Base-by-base conservation (phyloP, 2,329 filamentous ascomycete genomes). In the Phyllosticta citrichinensis region DNA sequence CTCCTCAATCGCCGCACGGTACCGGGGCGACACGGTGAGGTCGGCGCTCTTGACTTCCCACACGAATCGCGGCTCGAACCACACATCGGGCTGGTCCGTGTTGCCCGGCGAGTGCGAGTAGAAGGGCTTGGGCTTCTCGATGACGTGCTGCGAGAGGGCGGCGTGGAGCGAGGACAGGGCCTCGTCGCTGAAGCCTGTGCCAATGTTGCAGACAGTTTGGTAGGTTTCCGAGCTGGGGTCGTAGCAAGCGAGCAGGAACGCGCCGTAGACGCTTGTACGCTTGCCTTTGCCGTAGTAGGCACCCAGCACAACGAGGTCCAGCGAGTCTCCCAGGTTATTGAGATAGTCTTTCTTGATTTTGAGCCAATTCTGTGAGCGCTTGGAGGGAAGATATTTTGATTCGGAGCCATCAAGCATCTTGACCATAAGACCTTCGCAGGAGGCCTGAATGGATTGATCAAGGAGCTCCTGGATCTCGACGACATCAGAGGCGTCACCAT, bases 271-370 rank as follows among this genome's bases (percentile, higher is more conserved):
- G 0, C 88, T 93, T 0, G 94, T 97, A 63, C 94, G 91, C 78
- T 97, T 99, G 67, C 94, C 94, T 71, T 88, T 92, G 69, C 94
- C 94, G 74, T 89, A 84, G 78, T 99, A 99, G 14, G 93, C 94
- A 27, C 94, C 94, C 0, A 99, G 79, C 0, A 99, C 94, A 35
- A 99, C 94, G 2, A 99, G 87, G 70, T 99, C 94, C 22, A 99
- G 87, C 1, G 92, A 97, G 75, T 99, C 94, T 57, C 94, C 94
- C 2, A 97, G 86, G 58, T 93, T 93, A 5, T 89, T 82, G 61
- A 99, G 89, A 73, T 99, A 99, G 71, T 99, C 94, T 71, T 99
- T 99, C 75, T 99, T 99, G 75, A 97, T 77, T 81, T 99, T 99
- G 65, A 99, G 87, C 94, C 94, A 99, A 71, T 99, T 99, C 63